A percentile compares a stretch with the other conserved stretches of the same genome.
Conservation (phyloP, 2,329 filamentous ascomycete genomes). For the Camillea tinctor region DNA sequence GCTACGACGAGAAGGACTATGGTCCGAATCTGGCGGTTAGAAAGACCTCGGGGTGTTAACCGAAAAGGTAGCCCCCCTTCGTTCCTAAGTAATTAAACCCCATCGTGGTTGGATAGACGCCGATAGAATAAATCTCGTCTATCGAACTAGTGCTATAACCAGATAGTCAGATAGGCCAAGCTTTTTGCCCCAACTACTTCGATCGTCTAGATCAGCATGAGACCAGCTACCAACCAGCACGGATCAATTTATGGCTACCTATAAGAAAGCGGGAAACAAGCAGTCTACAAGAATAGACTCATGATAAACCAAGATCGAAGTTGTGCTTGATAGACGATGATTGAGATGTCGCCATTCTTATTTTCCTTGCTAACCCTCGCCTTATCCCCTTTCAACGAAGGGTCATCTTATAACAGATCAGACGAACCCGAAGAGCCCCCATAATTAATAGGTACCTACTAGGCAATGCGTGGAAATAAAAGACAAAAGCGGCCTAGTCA, state of each 20-base stretch:
- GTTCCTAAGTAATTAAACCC: not conserved
- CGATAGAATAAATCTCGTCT: not conserved
- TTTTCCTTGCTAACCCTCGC: not conserved
- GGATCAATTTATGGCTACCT: not conserved
- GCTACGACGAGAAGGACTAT: not conserved
- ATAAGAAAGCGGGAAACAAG: not conserved
- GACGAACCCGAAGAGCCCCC: not conserved
- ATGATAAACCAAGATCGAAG: not conserved
- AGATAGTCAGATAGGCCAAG: constrained; percentile 9
- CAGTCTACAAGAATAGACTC: not conserved
- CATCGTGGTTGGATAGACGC: not conserved
- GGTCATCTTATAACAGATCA: constrained; percentile 1
- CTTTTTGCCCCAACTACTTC: constrained; percentile 13
- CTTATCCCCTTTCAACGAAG: not conserved
- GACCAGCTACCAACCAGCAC: not conserved
- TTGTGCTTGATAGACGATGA: not conserved
- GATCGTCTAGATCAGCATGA: constrained; percentile 15
- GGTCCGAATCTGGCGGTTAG: not conserved
- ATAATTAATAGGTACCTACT: not conserved
- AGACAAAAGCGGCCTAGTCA: not conserved
- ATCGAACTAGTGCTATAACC: not conserved
- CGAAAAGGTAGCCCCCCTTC: not conserved
- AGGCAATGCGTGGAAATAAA: not conserved
- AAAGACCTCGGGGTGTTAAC: not conserved
- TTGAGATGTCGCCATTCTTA: constrained; percentile 11